Evolutionary conservation across 768 basidiomycete species (phyloP).

Genomic region (Agrocybe pediades): DNA sequence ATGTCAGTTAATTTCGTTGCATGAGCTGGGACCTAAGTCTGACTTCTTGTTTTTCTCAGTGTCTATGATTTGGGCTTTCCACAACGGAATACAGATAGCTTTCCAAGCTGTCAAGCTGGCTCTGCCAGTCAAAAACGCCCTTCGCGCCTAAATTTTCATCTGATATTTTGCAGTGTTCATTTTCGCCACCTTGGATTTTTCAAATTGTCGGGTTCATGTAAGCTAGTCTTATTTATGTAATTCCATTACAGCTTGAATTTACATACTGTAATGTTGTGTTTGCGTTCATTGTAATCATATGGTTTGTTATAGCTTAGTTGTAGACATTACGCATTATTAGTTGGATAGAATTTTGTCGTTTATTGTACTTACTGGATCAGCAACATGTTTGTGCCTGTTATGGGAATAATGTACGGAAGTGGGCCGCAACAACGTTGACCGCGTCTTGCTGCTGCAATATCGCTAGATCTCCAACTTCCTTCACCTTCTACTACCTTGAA

Average conservation of each 20-base stretch:
- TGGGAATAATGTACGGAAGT: not conserved
- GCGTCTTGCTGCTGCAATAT: too few relatives aligned
- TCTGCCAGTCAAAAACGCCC: slow-evolving; percentile 44
- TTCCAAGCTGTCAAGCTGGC: slow-evolving; percentile 50
- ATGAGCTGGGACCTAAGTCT: not conserved
- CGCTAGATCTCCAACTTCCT: too few relatives aligned
- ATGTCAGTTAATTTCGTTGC: slow-evolving; percentile 47
- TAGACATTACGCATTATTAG: not conserved
- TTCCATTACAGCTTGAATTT: not conserved
- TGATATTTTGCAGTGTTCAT: slow-evolving; percentile 13
- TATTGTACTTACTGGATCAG: not conserved
- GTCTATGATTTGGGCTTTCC: slow-evolving; percentile 62
- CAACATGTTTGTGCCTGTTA: slow-evolving; percentile 8
- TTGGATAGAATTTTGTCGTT: not conserved
- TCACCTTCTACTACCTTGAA: not conserved
- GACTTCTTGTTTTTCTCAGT: slow-evolving; percentile 34
- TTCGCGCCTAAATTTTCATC: slow-evolving; percentile 35
- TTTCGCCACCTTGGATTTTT: slow-evolving; percentile 12
- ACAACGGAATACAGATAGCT: slow-evolving; percentile 53
- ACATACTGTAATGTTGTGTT: slow-evolving; percentile 1
- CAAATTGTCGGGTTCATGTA: slow-evolving; percentile 1
- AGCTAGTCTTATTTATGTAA: slow-evolving; percentile 1
- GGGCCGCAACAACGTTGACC: not conserved
- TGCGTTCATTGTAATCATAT: slow-evolving; percentile 6
- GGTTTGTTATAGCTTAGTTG: slow-evolving; percentile 4